Evolutionary conservation across 2,329 filamentous ascomycete species (phyloP), one percentile per base, ranked within the genome.

Genomic region (Sporothrix humicola): DNA sequence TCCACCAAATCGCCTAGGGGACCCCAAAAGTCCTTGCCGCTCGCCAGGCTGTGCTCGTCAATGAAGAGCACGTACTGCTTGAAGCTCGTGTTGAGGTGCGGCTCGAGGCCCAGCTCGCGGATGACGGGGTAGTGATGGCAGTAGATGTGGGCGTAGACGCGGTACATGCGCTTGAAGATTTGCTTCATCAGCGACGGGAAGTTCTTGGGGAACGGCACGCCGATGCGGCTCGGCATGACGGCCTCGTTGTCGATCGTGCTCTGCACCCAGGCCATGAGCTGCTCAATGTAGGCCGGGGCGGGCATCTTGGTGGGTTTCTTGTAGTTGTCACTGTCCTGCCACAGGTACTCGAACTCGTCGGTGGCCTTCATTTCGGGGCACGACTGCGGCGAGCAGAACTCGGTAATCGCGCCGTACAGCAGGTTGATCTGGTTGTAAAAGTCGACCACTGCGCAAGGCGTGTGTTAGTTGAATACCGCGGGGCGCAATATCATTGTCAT

Each of bases 331-430:
- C 88, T 93, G 83, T 99, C 95, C 85, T 99, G 96, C 96, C 96
- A 99, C 77, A 99, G 91, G 83, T 99, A 99, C 83, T 99, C 96
- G 83, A 98, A 99, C 92, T 99, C 96, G 84, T 99, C 97, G 10
- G 96, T 99, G n/a, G 96, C 96, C 84, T 99, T 99, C 96, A 99
- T 99, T 85, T 98, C 96, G 0, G 96, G 96, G 82, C 96, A 99
- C 77, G 94, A 94, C 81, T 96, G 92, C 46, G 96, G 95, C 37
- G 96, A 98, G 87, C 96, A 99, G 84, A 99, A 99, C 81, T 99
- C 96, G 74, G 96, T 99, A 81, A 99, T 99, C 77, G 96, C 96
- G 74, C 97, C 97, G 82, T 99, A 99, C 74, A 99, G 91, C 50
- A 99, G 89, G 84, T 99, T 99, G 86, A 99, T 97, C 84, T 99